These are phyloP conservation scores for Fusarium denticulatum DNA, from an alignment of 2,329 filamentous ascomycete genomes.

Conservation along the genomic window DNA sequence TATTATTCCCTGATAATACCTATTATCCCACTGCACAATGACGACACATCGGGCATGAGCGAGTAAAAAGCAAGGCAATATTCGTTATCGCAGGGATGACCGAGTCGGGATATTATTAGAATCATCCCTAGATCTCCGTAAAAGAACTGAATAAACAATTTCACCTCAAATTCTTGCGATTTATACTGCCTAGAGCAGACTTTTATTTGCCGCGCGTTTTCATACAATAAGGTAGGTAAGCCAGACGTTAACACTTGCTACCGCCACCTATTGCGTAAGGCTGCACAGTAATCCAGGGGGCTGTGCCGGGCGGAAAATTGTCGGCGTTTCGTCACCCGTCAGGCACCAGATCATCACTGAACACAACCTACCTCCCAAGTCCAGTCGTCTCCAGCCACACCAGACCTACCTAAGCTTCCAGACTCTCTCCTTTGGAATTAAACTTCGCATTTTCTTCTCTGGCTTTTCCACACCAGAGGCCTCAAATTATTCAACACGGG, in stretches of 20 bases:
- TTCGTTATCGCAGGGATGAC: conserved; percentile 2
- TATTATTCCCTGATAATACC: conserved; percentile 17
- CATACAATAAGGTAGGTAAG: background rate
- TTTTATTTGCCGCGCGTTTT: conserved; percentile 28
- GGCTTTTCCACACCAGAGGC: conserved; percentile 14
- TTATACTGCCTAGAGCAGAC: conserved; percentile 7
- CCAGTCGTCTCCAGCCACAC: conserved; percentile 43
- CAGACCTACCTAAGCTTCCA: conserved; percentile 37
- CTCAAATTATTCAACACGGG: conserved; percentile 12
- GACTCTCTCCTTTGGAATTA: conserved; percentile 31
- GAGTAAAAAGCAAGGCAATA: conserved; percentile 24
- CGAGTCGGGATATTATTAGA: background rate
- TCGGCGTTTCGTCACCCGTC: conserved; percentile 50
- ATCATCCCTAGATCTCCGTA: background rate
- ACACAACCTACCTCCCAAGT: conserved; percentile 32
- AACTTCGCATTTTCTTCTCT: conserved; percentile 38
- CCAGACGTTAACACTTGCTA: conserved; percentile 8
- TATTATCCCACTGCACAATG: conserved; percentile 38
- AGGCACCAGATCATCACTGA: conserved; percentile 48
- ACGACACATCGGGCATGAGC: conserved; percentile 35
- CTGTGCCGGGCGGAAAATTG: conserved; percentile 49
- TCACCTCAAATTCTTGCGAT: background rate
- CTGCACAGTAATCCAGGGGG: conserved; percentile 43
- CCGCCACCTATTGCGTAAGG: conserved; percentile 41
- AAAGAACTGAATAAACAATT: background rate